These are phyloP conservation scores for Exophiala viscosa DNA, from an alignment of 2,329 filamentous ascomycete genomes.

Conservation along the genomic window DNA sequence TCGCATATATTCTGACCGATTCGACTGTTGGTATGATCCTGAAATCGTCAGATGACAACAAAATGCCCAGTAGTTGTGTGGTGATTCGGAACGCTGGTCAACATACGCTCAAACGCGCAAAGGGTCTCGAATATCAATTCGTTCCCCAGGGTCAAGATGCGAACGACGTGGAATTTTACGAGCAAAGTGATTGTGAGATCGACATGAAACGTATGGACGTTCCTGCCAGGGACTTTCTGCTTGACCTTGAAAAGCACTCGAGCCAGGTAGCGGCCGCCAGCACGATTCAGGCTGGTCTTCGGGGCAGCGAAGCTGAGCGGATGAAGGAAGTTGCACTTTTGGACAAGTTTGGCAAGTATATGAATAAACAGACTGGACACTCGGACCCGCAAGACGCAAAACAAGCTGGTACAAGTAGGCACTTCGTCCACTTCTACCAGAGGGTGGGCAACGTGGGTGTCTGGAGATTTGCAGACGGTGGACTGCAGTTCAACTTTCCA, in stretches of 20 bases:
- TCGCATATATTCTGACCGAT: slow-evolving; percentile 51
- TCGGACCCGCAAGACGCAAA: slow-evolving; percentile 33
- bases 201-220: slow-evolving; percentile 42
- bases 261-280: slow-evolving; percentile 26
- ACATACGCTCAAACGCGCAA: slow-evolving; percentile 45
- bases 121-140: slow-evolving; percentile 41
- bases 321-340: slow-evolving; percentile 47
- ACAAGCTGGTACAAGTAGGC: slow-evolving; percentile 30
- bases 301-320: slow-evolving; percentile 43
- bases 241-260: slow-evolving; percentile 21
- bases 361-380: slow-evolving; percentile 47
- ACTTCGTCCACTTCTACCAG: slow-evolving; percentile 51
- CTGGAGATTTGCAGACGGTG: slow-evolving; percentile 50
- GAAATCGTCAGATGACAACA: slow-evolving; percentile 41
- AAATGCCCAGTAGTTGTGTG: slow-evolving; percentile 43
- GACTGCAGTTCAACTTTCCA: slow-evolving; percentile 52
- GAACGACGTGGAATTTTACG: slow-evolving; percentile 46
- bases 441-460: slow-evolving; percentile 51
- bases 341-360: slow-evolving; percentile 51
- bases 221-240: slow-evolving; percentile 37
- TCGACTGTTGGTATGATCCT: slow-evolving; percentile 50
- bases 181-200: slow-evolving; percentile 39
- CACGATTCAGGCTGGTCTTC: slow-evolving; percentile 27
- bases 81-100: slow-evolving; percentile 45
- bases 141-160: slow-evolving; percentile 35